Evolutionary conservation across 805 yeast species (phyloP).

Genomic region (Phaffomyces opuntiae): DNA sequence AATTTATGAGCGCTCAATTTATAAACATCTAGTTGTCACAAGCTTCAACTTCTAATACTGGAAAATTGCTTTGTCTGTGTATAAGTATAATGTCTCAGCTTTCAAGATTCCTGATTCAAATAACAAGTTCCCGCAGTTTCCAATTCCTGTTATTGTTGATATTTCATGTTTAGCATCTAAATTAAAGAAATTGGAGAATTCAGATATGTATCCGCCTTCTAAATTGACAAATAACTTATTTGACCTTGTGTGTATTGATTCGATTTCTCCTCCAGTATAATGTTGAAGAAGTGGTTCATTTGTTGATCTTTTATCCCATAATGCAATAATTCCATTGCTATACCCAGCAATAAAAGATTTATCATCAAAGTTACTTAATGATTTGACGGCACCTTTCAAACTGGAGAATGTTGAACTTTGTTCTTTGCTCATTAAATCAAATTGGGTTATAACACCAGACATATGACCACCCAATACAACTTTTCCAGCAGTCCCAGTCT

Average conservation of each 20-base stretch:
- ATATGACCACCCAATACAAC: slow-evolving; percentile 35
- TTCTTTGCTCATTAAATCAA: slow-evolving; percentile 29
- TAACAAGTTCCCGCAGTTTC: neutral
- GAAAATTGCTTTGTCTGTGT: no score
- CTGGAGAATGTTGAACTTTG: slow-evolving; percentile 23
- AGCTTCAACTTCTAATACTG: no score
- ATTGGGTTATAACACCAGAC: slow-evolving; percentile 31
- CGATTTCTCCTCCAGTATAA: slow-evolving; percentile 2
- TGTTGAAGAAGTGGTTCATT: slow-evolving; percentile 4
- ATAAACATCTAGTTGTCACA: no score
- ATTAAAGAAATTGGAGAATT: neutral
- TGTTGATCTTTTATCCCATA: slow-evolving; percentile 34
- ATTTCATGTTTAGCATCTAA: neutral
- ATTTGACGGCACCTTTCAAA: slow-evolving; percentile 14
- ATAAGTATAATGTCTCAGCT: no score
- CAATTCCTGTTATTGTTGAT: neutral
- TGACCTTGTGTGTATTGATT: slow-evolving; percentile 7
- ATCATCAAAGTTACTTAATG: neutral
- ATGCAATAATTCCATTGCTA: slow-evolving; percentile 27
- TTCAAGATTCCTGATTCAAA: neutral
- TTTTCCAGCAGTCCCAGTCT: slow-evolving; percentile 43
- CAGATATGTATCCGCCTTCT: neutral
- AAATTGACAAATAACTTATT: neutral
- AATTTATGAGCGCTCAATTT: no score
- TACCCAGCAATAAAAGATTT: slow-evolving; percentile 27